phyloP scores from a whole-genome alignment of 371 early-diverging fungal genomes.

The Actinomortierella wolfii region DNA sequence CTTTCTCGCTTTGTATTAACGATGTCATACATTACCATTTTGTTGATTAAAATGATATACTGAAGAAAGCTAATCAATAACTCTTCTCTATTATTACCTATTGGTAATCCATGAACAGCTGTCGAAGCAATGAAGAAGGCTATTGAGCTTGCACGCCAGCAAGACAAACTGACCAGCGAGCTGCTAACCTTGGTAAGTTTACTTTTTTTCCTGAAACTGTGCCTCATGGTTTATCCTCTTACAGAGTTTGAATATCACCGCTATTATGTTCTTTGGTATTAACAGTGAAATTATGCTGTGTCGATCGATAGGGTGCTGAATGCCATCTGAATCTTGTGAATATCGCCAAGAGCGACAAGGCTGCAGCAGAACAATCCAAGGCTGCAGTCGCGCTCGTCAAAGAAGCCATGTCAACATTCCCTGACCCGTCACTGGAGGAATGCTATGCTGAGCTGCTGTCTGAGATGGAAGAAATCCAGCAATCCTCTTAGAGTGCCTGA shows the following conservation, averaged over 20 bases:
- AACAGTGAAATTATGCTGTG: no score
- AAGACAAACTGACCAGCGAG: slow-evolving; percentile 26
- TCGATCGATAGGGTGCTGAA: slow-evolving; percentile 39
- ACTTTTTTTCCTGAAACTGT: no score
- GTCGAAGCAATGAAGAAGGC: slow-evolving; percentile 39
- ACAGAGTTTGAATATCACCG: no score
- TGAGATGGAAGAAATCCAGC: slow-evolving; percentile 35
- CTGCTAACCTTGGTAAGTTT: slow-evolving; percentile 31
- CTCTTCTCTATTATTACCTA: no score
- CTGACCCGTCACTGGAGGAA: slow-evolving; percentile 37
- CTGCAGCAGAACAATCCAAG: slow-evolving; percentile 36
- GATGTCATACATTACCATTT: no score
- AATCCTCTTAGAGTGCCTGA: no score
- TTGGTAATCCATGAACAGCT: no score
- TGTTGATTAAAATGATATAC: no score
- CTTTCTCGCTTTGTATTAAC: not conserved
- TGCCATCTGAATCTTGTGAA: slow-evolving; percentile 43
- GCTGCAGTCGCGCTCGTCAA: slow-evolving; percentile 34
- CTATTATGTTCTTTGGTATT: no score
- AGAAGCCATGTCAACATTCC: slow-evolving; percentile 38
- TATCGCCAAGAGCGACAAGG: slow-evolving; percentile 36
- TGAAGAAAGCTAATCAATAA: no score
- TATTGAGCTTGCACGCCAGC: slow-evolving; percentile 31
- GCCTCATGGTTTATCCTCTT: no score
- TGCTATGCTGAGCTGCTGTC: slow-evolving; percentile 35